Evolutionary conservation across 148 eudicot species (phyloP), one percentile per base, ranked within the genome.

Genomic region (Agrostemma githago): DNA sequence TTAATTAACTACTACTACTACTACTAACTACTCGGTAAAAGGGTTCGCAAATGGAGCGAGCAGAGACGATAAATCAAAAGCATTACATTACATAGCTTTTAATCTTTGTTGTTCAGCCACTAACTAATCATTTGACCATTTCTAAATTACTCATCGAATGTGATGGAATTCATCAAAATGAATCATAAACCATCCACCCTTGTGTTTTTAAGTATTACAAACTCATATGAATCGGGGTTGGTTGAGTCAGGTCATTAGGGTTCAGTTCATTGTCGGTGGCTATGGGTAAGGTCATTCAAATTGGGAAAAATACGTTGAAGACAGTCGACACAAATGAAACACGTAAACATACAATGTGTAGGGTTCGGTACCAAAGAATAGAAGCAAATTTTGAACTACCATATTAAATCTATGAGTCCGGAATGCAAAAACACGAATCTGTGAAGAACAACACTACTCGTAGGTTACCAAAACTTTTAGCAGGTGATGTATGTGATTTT

Each of bases 381-480:
- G 10, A 9, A 21, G 44, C 54, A 17, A 17, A 40, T 15, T 66
- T 41, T 40, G 17, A 40, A 15, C 69, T 5, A 19, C 70, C 17
- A 46, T 6, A 19, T 42, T 40, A 16, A 66, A 40, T 26, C 48
- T 67, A 40, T 11, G 6, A 4, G 9, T 16, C 15, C 40, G 12
- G 34, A 53, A 71, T 2, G 26, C 19, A 51, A 38, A 68, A 76
- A 19, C 43, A 41, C 14, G 42, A 40, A 6, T 78, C 16, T 40
- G 39, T 48, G 19, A 40, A 40, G 4, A 34, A 56, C 34, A 73
- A 66, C 12, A 67, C 53, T 58, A 72, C 61, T 60, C 68, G 8
- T 17, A 40, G 62, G 70, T 19, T 73, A 67, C 76, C 71, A 46
- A 78, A 78, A 73, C 34, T 64, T 66, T 73, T 46, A 53, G 41